These are phyloP conservation scores for Aspergillus homomorphus DNA, from an alignment of 495 filamentous ascomycete species.

Conservation along the genomic window DNA sequence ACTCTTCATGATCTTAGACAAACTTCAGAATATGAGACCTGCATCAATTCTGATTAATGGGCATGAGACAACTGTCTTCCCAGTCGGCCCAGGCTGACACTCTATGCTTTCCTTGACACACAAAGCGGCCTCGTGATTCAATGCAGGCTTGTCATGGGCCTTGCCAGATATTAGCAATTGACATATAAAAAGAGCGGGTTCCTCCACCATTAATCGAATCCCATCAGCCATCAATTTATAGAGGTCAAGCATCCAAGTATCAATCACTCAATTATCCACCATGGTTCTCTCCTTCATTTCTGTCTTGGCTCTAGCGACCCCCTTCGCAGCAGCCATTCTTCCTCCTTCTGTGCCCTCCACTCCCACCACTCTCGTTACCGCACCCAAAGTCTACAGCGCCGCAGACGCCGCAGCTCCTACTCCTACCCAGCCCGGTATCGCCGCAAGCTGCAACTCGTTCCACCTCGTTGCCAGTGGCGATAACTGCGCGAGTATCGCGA, in stretches of 20 bases:
- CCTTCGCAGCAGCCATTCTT: not conserved
- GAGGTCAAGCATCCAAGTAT: not conserved
- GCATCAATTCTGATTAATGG: not conserved
- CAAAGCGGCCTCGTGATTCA: not conserved
- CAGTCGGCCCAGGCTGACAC: not conserved
- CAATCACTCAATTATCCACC: not conserved
- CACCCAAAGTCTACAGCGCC: not conserved
- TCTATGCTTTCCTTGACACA: not conserved
- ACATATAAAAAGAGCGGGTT: not conserved
- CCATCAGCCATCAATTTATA: no score
- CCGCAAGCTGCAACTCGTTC: slow-evolving; percentile 17
- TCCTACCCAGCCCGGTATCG: slow-evolving; percentile 24
- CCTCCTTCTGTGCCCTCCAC: not conserved
- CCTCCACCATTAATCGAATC: not conserved
- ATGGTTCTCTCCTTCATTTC: not conserved
- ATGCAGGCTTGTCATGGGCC: not conserved
- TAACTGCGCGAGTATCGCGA: slow-evolving; percentile 17
- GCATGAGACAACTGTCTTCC: not conserved
- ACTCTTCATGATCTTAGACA: not conserved
- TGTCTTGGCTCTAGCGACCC: not conserved
- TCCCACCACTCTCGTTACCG: not conserved
- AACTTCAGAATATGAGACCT: not conserved
- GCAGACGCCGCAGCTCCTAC: slow-evolving; percentile 16
- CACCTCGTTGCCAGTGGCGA: slow-evolving; percentile 15
- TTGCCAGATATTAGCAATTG: not conserved